Base-by-base conservation (phyloP, 2,329 filamentous ascomycete genomes). In the Epichloe coenophiala region DNA sequence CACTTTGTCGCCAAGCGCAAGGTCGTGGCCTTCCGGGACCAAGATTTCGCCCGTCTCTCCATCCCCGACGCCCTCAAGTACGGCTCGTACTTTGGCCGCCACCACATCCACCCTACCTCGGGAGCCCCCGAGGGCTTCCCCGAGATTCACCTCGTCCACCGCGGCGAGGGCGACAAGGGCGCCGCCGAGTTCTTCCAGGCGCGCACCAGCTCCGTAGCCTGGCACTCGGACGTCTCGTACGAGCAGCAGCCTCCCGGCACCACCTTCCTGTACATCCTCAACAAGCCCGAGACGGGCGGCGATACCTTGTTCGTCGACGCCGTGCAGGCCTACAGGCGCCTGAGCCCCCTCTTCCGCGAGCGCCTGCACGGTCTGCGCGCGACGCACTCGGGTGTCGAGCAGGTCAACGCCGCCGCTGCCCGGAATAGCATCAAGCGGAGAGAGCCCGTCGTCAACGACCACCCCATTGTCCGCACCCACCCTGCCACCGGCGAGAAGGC, bases 151-250 rank as follows among this genome's bases (percentile, higher is more conserved):
- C 77, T 93, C 2, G 86, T 91, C 1, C 86, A 91, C 66, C 79
- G 86, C 39, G 80, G 80, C 19, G 83, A 67, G 17, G 64, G 65
- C 27, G 68, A 71, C 54, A 60, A 56, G 31, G 78, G 46, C 70
- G 78, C 53, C 19, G 68, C 76, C 19, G 71, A 77, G 46, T 86
- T 84, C 65, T 82, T 88, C 57, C 59, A 64, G 52, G 78, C 79
- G 45, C 77, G 85, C 21, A 90, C 86, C 3, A 91, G 83, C 67
- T 86, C 83, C 1, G 81, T 94, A 1, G 87, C 87, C 6, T 95
- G 88, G 88, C 89, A 95, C 69, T 86, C 83, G 0, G 89, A 95
- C 58, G 83, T 95, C 1, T 86, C 85, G 0, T 95, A 94, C 63
- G 90, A 95, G 70, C 71, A 78, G 57, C 89, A 96, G 68, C 88